phyloP scores from a whole-genome alignment of 306 rosid species.

The Biancaea sappan region DNA sequence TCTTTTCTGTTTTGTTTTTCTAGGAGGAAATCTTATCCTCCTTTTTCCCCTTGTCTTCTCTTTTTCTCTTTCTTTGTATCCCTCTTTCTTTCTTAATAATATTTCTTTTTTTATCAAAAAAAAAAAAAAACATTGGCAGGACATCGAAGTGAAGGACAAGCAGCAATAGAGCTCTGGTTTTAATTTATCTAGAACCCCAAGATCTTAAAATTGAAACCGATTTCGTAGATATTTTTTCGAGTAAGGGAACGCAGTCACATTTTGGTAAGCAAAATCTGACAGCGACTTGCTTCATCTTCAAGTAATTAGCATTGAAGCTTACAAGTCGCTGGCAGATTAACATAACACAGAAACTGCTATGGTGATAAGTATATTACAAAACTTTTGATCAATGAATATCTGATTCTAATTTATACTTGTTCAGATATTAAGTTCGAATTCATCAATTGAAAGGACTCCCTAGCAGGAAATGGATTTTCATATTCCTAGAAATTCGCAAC shows the following conservation, averaged over 20 bases:
- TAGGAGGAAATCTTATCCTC: too few species aligned
- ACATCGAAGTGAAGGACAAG: background rate
- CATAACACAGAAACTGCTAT: background rate
- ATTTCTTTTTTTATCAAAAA: too few species aligned
- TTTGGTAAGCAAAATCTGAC: background rate
- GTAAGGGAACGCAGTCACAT: background rate
- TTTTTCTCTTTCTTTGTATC: too few species aligned
- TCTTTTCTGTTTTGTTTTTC: too few species aligned
- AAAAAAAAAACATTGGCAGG: background rate
- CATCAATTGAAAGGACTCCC: background rate
- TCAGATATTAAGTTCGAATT: background rate
- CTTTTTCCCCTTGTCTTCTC: too few species aligned
- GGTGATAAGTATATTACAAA: background rate
- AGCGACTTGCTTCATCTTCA: conserved; percentile 14
- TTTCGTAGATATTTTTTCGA: background rate
- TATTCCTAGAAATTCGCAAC: background rate
- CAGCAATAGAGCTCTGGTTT: background rate
- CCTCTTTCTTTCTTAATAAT: too few species aligned
- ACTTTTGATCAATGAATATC: background rate
- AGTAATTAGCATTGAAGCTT: background rate
- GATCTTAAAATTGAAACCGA: background rate
- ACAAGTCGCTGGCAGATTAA: background rate
- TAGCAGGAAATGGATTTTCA: background rate
- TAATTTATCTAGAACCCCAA: conserved; percentile 2
- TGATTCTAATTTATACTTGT: background rate